A percentile compares a stretch with the other conserved stretches of the same genome.
These are phyloP conservation scores for Suhomyces anneliseae DNA, from an alignment of 1,139 yeast genomes.

Conservation along the genomic window DNA sequence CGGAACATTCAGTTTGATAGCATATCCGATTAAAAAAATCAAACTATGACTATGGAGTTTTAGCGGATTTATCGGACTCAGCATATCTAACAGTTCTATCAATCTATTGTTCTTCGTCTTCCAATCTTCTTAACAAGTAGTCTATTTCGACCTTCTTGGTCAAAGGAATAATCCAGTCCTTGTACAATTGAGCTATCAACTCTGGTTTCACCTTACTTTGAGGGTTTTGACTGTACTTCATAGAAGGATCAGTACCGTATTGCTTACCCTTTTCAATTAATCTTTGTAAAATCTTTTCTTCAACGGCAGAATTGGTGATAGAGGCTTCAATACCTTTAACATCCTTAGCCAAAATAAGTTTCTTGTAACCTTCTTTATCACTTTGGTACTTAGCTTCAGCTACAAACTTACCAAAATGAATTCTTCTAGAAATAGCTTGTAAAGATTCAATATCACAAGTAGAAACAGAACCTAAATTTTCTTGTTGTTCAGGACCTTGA, in stretches of 20 bases:
- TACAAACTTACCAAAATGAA: constrained; percentile 95
- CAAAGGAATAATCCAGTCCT: constrained; percentile 85
- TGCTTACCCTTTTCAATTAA: constrained; percentile 76
- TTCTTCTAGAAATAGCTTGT: constrained; percentile 88
- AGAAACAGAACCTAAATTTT: constrained; percentile 86
- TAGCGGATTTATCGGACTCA: too few species aligned
- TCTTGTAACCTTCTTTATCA: constrained; percentile 63
- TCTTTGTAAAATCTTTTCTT: constrained; percentile 76
- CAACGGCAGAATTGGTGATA: constrained; percentile 86
- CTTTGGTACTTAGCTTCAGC: constrained; percentile 88
- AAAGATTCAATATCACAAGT: constrained; percentile 81
- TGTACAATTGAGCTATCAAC: constrained; percentile 76
- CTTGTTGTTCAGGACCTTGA: constrained; percentile 71
- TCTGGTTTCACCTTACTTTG: constrained; percentile 83
- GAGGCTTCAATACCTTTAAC: constrained; percentile 71
- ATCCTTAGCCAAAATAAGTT: constrained; percentile 66
- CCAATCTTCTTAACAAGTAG: constrained; percentile 79
- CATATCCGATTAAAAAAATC: too few species aligned
- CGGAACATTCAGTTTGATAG: too few species aligned
- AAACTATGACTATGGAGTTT: too few species aligned
- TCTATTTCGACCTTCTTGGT: constrained; percentile 95
- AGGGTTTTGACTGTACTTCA: constrained; percentile 63
- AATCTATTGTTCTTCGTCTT: constrained; percentile 42
- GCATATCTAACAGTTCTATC: background rate
- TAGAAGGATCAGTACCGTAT: constrained; percentile 86